Percentiles rank a stretch among this genome's conserved stretches.
Conservation (phyloP, 2,329 filamentous ascomycete genomes). For the Colletotrichum echinochloae region DNA sequence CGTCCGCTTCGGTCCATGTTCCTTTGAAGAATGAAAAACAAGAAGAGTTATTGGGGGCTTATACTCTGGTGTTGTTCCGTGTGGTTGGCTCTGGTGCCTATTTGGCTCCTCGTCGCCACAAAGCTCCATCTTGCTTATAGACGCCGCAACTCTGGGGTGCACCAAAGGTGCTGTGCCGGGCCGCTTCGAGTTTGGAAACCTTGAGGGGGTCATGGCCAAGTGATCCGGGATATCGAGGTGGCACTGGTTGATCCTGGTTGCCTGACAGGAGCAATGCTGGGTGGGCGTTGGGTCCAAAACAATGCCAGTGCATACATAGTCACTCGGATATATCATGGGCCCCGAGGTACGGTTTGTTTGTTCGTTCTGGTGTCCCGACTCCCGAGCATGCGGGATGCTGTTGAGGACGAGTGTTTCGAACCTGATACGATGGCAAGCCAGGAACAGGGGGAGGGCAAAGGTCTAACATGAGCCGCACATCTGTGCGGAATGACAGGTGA, state of each 20-base stretch:
- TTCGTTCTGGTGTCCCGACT: constrained; percentile 1
- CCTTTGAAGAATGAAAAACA: not conserved
- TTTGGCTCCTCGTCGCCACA: not conserved
- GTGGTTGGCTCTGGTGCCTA: not conserved
- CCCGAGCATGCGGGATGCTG: not conserved
- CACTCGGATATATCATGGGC: not conserved
- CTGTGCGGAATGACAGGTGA: not conserved
- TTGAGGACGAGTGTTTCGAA: constrained; percentile 10
- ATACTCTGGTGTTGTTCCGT: not conserved
- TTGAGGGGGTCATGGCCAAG: not conserved
- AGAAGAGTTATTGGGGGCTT: not conserved
- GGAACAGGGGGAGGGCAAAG: constrained; percentile 1
- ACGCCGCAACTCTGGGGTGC: not conserved
- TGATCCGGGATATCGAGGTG: not conserved
- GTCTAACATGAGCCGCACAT: not conserved
- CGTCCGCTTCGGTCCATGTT: not conserved
- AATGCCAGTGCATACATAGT: not conserved
- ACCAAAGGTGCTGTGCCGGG: not conserved
- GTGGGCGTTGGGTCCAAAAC: not conserved
- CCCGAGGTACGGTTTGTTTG: constrained; percentile 9
- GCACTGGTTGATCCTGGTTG: constrained; percentile 5
- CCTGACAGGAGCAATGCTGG: not conserved
- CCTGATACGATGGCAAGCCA: not conserved
- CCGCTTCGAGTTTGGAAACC: not conserved
- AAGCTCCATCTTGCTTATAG: not conserved